Base-by-base conservation (phyloP, 2,329 filamentous ascomycete species). In the Passalora sequoiae region DNA sequence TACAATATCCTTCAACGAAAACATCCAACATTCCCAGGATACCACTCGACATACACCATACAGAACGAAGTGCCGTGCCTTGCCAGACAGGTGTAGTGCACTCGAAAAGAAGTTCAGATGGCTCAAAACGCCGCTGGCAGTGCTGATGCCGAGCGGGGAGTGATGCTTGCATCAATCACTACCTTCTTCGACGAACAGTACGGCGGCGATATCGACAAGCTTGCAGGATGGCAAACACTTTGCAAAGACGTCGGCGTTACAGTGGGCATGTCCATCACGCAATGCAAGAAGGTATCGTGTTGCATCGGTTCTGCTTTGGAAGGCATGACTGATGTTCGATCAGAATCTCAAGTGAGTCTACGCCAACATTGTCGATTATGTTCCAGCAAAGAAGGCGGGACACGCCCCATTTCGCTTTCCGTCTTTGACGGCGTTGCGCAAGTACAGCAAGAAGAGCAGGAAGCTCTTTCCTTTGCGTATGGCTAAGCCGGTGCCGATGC, bases 221-320 rank as follows among this genome's bases (percentile, higher is more conserved):
- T 50, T 10, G 27, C 15, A 4, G 24, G 31, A 19, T 50, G 50
- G 50, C 54, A 55, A 29, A 29, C 36, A 6, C 51, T 55, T n/a
- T 54, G 54, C 38, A 17, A 27, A 5, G 52, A 54, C 36, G 39
- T 55, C 4, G 52, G 46, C 6, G 39, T 47, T 4, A 3, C 35
- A 19, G 38, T 30, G 6, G 46, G 48, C 9, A 19, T 16, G 8
- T 50, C 46, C 2, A 50, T 55, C 45, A 47, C 35, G 12, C 40
- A 56, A 36, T 55, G 54, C 50, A 53, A 48, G 30, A 50, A 53
- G 50, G 52, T 47, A 22, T n/a, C n/a, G n/a, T n/a, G n/a, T n/a
- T n/a, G n/a, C n/a, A n/a, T n/a, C n/a, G n/a, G n/a, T n/a, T n/a
- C n/a, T n/a, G n/a, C n/a, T n/a, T 21, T 42, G 19, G 30, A 9